phyloP scores from a whole-genome alignment of 345 rosid genomes.

The Dipteronia dyeriana region DNA sequence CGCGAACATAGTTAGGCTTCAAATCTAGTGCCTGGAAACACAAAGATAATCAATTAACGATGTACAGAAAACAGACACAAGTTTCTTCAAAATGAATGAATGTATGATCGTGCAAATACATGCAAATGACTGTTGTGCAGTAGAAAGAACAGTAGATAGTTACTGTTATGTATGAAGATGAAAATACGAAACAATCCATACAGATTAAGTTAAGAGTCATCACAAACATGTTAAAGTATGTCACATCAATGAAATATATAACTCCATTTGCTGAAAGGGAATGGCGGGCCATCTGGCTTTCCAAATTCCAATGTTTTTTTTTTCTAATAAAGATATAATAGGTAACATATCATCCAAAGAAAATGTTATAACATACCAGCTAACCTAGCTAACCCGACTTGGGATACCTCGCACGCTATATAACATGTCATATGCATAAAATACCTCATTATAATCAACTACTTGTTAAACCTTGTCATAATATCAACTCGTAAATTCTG shows the following conservation, averaged over 20 bases:
- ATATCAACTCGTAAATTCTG: not conserved
- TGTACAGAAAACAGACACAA: not conserved
- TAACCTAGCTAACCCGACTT: not conserved
- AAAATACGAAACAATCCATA: not conserved
- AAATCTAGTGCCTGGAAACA: conserved; percentile 84
- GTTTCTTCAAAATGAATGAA: not conserved
- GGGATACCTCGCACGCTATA: not conserved
- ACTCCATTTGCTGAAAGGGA: not conserved
- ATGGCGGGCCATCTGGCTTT: not conserved
- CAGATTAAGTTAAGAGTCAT: not conserved
- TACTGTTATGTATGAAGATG: not conserved
- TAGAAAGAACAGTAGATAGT: not conserved
- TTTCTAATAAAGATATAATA: not conserved
- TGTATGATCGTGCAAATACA: not conserved
- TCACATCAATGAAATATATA: not conserved
- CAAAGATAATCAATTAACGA: not conserved
- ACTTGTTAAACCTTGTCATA: not conserved
- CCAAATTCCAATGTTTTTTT: not conserved
- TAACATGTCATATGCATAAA: not conserved
- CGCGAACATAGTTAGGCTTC: conserved; percentile 99
- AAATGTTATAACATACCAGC: not conserved
- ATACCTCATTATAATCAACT: not conserved
- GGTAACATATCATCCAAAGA: not conserved
- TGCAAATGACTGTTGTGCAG: not conserved
- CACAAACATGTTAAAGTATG: not conserved